Evolutionary conservation across 768 basidiomycete species (phyloP).

Genomic region (Lactarius psammicola): DNA sequence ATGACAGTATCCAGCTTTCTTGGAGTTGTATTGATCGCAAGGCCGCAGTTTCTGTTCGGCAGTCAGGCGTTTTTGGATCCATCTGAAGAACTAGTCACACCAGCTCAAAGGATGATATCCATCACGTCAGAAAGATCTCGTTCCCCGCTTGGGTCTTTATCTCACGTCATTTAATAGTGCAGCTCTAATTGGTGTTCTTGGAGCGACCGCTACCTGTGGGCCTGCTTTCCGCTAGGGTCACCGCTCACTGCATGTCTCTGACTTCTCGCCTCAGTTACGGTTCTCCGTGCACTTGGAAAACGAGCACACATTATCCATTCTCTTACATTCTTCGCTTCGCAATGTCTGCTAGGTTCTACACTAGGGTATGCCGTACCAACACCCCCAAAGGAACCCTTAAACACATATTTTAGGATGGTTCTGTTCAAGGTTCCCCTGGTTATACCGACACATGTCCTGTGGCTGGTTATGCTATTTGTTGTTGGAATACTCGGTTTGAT

Average conservation of each 20-base stretch:
- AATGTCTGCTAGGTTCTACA: slow-evolving; percentile 47
- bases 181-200: slow-evolving; percentile 61
- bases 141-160: background rate
- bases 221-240: slow-evolving; percentile 9
- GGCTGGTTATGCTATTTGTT: slow-evolving; percentile 44
- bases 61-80: slow-evolving; percentile 3
- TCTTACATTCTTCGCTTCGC: slow-evolving; percentile 62
- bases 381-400: background rate
- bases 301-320: slow-evolving; percentile 74
- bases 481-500: slow-evolving; percentile 54
- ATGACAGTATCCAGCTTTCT: background rate
- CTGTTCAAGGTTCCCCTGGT: slow-evolving; percentile 42
- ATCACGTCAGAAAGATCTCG: slow-evolving; percentile 45
- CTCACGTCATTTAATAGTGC: slow-evolving; percentile 40
- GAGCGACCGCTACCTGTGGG: slow-evolving; percentile 68
- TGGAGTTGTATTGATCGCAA: slow-evolving; percentile 49
- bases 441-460: slow-evolving; percentile 45
- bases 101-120: slow-evolving; percentile 50
- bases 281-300: slow-evolving; percentile 68
- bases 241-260: background rate
- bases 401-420: slow-evolving; percentile 41
- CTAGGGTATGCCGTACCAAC: slow-evolving; percentile 31
- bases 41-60: slow-evolving; percentile 75
- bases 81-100: slow-evolving; percentile 30
- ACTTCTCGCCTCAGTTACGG: slow-evolving; percentile 39